phyloP scores from a whole-genome alignment of 148 eudicot genomes.

The Rhododendron ovatum region DNA sequence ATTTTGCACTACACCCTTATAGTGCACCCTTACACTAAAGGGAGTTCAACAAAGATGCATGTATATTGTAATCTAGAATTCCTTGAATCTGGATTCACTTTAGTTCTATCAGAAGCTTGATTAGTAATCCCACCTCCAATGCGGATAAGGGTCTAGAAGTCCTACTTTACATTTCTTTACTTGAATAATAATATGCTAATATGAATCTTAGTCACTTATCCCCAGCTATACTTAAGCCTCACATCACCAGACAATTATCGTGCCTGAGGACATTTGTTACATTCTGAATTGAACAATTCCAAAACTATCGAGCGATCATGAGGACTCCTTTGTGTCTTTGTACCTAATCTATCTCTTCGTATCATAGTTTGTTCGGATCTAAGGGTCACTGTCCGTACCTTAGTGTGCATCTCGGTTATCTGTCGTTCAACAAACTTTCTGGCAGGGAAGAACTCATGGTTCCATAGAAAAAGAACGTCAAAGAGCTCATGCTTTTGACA shows the following conservation, averaged over 20 bases:
- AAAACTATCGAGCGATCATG: background rate
- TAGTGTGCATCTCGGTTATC: background rate
- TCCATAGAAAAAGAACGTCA: background rate
- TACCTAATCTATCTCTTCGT: background rate
- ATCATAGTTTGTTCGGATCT: background rate
- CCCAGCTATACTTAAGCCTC: background rate
- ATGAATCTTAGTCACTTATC: background rate
- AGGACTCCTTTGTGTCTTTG: background rate
- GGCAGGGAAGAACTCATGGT: background rate
- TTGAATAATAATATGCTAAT: too few relatives aligned
- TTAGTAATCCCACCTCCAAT: background rate
- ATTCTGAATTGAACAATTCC: background rate
- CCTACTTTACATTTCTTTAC: too few relatives aligned
- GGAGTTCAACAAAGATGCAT: too few relatives aligned
- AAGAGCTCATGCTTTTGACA: background rate
- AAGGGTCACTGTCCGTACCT: background rate
- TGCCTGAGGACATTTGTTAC: background rate
- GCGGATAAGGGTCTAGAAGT: background rate
- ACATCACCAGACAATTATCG: background rate
- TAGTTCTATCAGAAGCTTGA: background rate
- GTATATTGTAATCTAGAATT: background rate
- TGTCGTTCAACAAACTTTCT: background rate
- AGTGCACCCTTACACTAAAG: too few relatives aligned
- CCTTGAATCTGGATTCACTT: background rate
- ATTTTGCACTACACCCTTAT: too few relatives aligned